A percentile compares a stretch with the other conserved stretches of the same genome.
Evolutionary conservation across 2,329 filamentous ascomycete species (phyloP).

Genomic region (Xylaria hypoxylon): DNA sequence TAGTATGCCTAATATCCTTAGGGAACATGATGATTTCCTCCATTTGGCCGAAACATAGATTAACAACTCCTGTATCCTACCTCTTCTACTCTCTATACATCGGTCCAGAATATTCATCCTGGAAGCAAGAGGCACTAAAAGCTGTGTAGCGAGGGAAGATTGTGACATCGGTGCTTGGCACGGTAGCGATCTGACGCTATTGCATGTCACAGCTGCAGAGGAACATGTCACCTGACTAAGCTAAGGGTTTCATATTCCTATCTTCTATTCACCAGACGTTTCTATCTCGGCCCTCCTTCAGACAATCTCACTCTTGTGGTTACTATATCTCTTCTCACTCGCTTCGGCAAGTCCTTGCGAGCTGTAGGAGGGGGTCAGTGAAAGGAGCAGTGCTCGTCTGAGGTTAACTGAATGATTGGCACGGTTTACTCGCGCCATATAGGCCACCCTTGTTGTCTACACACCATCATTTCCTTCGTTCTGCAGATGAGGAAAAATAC

Average conservation of each 20-base stretch:
- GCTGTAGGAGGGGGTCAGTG: neutral
- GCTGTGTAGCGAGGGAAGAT: slow-evolving; percentile 3
- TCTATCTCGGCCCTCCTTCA: slow-evolving; percentile 21
- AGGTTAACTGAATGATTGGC: slow-evolving; percentile 8
- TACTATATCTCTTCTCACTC: slow-evolving; percentile 8
- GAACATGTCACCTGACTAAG: slow-evolving; percentile 37
- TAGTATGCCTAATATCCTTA: slow-evolving; percentile 20
- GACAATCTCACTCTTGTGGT: slow-evolving; percentile 12
- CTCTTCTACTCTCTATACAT: neutral
- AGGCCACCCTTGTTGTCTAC: slow-evolving; percentile 25
- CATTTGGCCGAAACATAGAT: slow-evolving; percentile 32
- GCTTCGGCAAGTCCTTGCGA: slow-evolving; percentile 33
- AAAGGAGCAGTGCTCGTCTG: slow-evolving; percentile 10
- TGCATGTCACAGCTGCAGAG: slow-evolving; percentile 21
- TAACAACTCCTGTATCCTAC: neutral
- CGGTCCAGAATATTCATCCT: neutral
- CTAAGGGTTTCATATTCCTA: slow-evolving; percentile 25
- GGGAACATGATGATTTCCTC: slow-evolving; percentile 19
- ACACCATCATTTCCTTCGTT: slow-evolving; percentile 12
- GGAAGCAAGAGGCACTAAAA: neutral
- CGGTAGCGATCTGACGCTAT: slow-evolving; percentile 14
- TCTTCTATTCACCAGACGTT: slow-evolving; percentile 19
- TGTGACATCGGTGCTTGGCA: slow-evolving; percentile 29
- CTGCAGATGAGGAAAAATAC: slow-evolving; percentile 1
- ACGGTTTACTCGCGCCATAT: slow-evolving; percentile 26